phyloP scores from a whole-genome alignment of 805 yeast genomes.

The Phaffomyces thermotolerans region DNA sequence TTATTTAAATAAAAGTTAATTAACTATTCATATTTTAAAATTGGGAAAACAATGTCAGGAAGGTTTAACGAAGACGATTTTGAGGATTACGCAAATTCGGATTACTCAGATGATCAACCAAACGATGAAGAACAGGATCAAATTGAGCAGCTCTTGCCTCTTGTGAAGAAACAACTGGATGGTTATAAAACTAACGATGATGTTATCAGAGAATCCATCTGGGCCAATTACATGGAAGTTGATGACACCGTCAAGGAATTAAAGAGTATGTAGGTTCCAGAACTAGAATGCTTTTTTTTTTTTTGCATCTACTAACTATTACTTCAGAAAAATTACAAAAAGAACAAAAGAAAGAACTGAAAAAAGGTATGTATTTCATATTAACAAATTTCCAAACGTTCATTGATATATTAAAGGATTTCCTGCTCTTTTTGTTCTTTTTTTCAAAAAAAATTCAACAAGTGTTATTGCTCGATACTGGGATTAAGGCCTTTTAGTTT shows the following conservation, averaged over 20 bases:
- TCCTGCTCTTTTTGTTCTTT: neutral
- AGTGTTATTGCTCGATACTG: too few relatives aligned
- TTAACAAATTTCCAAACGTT: slow-evolving; percentile 1
- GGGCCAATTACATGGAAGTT: slow-evolving; percentile 50
- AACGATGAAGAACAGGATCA: slow-evolving; percentile 34
- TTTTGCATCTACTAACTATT: slow-evolving; percentile 2
- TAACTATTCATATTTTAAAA: too few relatives aligned
- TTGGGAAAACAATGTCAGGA: slow-evolving; percentile 2
- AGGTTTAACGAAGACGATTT: slow-evolving; percentile 24
- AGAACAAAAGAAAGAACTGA: slow-evolving; percentile 7
- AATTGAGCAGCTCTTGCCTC: slow-evolving; percentile 37
- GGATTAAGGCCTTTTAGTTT: too few relatives aligned
- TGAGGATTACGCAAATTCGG: slow-evolving; percentile 24
- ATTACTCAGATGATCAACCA: slow-evolving; percentile 25
- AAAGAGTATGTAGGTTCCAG: slow-evolving; percentile 27
- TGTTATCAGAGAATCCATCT: slow-evolving; percentile 50
- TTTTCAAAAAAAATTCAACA: too few relatives aligned
- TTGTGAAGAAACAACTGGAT: slow-evolving; percentile 30
- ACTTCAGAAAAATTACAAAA: neutral
- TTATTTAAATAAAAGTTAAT: too few relatives aligned
- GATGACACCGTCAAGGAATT: slow-evolving; percentile 43
- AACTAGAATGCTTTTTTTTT: too few relatives aligned
- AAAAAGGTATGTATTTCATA: slow-evolving; percentile 40
- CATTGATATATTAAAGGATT: slow-evolving; percentile 1
- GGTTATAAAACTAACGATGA: slow-evolving; percentile 38